phyloP scores from a whole-genome alignment of 805 yeast species.

The Jamesozyma piceae region DNA sequence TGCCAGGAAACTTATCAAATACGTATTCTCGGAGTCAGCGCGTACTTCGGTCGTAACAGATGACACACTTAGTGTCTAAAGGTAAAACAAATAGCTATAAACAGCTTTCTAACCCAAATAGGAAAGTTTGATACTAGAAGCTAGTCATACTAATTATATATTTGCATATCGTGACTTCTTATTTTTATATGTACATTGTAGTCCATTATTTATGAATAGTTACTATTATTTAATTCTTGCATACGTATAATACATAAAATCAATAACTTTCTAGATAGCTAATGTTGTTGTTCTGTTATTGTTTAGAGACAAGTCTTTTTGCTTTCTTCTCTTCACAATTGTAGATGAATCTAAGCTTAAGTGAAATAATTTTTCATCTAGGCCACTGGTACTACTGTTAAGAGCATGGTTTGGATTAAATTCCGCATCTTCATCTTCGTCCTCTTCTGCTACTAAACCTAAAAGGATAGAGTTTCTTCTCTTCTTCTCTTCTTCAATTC shows the following conservation, averaged over 20 bases:
- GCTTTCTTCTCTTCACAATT: slow-evolving; percentile 34
- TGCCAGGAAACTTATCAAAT: too few relatives aligned
- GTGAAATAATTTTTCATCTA: slow-evolving; percentile 29
- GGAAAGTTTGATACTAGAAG: too few relatives aligned
- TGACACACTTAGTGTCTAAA: too few relatives aligned
- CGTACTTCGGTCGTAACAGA: too few relatives aligned
- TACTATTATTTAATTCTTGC: background rate
- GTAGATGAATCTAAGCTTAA: slow-evolving; percentile 32
- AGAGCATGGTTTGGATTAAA: too few relatives aligned
- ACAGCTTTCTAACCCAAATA: too few relatives aligned
- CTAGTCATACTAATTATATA: too few relatives aligned
- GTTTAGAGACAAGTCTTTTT: slow-evolving; percentile 1
- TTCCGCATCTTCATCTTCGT: slow-evolving; percentile 2
- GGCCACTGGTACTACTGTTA: slow-evolving; percentile 6
- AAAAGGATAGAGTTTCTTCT: background rate
- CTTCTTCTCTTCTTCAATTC: slow-evolving; percentile 55
- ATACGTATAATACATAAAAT: background rate
- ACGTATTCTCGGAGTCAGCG: too few relatives aligned
- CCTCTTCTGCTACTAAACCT: slow-evolving; percentile 6
- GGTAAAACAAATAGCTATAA: too few relatives aligned
- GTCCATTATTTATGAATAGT: too few relatives aligned
- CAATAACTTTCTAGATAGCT: background rate
- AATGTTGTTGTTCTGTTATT: background rate
- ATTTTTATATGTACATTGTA: too few relatives aligned
- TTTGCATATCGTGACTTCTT: too few relatives aligned